A percentile compares a stretch with the other conserved stretches of the same genome.
Evolutionary conservation across 73 alveolate genomes (phyloP).

Genomic region (Loxodes magnus): DNA sequence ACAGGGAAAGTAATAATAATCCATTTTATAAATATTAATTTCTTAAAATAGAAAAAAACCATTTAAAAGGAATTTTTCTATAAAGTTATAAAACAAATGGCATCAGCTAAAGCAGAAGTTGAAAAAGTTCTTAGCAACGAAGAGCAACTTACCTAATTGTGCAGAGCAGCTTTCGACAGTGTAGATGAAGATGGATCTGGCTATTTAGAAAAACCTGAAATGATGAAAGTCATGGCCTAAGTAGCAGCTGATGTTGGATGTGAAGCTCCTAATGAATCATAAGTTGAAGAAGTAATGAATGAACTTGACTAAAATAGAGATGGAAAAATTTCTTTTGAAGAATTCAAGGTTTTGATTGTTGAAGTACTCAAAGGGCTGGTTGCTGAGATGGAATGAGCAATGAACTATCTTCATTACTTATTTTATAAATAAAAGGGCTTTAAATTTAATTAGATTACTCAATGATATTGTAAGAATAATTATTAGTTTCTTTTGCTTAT

Average conservation of each 20-base stretch:
- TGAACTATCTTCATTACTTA: no score
- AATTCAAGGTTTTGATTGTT: slow-evolving; percentile 30
- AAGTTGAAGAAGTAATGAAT: slow-evolving; percentile 26
- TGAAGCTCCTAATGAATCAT: slow-evolving; percentile 28
- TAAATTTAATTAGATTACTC: no score
- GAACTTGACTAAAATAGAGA: slow-evolving; percentile 39
- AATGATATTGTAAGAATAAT: no score
- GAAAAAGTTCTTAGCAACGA: slow-evolving; percentile 23
- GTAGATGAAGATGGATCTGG: slow-evolving; percentile 38
- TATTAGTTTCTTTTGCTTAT: no score
- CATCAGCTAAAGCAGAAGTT: slow-evolving; percentile 12
- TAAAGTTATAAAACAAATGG: no score
- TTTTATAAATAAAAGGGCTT: no score
- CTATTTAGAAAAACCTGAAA: slow-evolving; percentile 26
- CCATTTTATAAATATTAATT: no score
- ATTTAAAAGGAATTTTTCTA: no score
- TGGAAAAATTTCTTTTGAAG: slow-evolving; percentile 38
- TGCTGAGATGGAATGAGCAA: no score
- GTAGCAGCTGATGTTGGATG: slow-evolving; percentile 32
- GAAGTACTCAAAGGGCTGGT: slow-evolving; percentile 29
- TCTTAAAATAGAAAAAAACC: no score
- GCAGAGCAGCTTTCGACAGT: slow-evolving; percentile 39
- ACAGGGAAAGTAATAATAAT: no score
- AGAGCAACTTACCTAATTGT: slow-evolving; percentile 26
- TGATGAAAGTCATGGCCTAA: slow-evolving; percentile 28